A percentile compares a stretch with the other conserved stretches of the same genome.
These are phyloP conservation scores for Saccharomyces hybrid DNA, from an alignment of 1,139 yeast genomes.

Conservation along the genomic window DNA sequence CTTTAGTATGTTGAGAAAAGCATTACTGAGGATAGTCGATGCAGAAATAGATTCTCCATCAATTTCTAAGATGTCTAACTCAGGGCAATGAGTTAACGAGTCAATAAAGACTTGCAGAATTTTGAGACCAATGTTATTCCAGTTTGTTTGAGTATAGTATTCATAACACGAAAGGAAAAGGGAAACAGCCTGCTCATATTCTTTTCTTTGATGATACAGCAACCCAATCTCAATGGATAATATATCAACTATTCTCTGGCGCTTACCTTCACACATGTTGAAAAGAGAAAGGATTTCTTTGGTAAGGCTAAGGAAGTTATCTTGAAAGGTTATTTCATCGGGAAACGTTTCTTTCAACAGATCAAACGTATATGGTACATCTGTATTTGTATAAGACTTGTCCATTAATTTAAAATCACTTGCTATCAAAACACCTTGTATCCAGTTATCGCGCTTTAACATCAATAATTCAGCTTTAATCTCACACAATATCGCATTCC, in stretches of 20 bases:
- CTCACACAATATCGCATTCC: constrained; percentile 10
- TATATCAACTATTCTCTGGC: constrained; percentile 59
- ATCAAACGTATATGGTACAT: constrained; percentile 11
- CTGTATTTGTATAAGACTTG: constrained; percentile 10
- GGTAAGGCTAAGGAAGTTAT: constrained; percentile 21
- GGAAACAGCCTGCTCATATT: constrained; percentile 54
- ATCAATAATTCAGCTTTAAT: constrained; percentile 22
- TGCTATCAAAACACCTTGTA: constrained; percentile 19
- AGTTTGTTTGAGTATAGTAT: constrained; percentile 59
- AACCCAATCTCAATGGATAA: constrained; percentile 75
- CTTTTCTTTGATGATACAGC: constrained; percentile 50
- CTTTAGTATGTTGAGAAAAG: constrained; percentile 26
- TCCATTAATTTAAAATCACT: constrained; percentile 14
- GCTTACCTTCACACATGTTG: constrained; percentile 17
- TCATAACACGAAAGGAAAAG: constrained; percentile 63
- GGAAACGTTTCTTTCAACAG: constrained; percentile 22
- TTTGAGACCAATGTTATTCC: constrained; percentile 65
- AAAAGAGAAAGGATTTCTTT: constrained; percentile 18
- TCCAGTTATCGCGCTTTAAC: constrained; percentile 28
- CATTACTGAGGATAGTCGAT: constrained; percentile 24
- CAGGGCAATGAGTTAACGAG: constrained; percentile 44
- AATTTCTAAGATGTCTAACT: constrained; percentile 16
- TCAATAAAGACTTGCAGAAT: constrained; percentile 59
- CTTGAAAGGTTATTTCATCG: constrained; percentile 31
- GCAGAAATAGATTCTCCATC: constrained; percentile 25